A percentile compares a stretch with the other conserved stretches of the same genome.
These are phyloP conservation scores for Edaphochlamys debaryana DNA, from an alignment of 139 green algal species.

Conservation along the genomic window DNA sequence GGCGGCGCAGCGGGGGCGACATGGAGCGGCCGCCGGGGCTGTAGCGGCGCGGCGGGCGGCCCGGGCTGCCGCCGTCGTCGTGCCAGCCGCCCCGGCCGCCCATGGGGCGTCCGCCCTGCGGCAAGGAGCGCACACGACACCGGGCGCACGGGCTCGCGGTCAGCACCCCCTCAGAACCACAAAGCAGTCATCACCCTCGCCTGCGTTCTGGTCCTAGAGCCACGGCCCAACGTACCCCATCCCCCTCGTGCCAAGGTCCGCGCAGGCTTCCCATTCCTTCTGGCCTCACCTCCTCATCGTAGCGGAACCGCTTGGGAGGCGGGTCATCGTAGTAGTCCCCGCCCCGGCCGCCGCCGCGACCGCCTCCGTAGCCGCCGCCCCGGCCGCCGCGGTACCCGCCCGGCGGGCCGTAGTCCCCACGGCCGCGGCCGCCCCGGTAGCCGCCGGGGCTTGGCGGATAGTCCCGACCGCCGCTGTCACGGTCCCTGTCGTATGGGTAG, in stretches of 20 bases:
- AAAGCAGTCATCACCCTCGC: no score
- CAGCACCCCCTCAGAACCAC: no score
- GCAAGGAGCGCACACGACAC: no score
- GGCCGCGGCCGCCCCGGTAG: not conserved
- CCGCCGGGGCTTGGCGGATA: no score
- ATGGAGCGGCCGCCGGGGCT: constrained; percentile 11
- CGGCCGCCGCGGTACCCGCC: constrained; percentile 12
- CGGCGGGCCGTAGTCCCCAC: constrained; percentile 12
- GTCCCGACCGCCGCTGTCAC: not conserved
- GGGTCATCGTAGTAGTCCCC: constrained; percentile 3
- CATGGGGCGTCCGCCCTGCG: not conserved
- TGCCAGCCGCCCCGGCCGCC: no score
- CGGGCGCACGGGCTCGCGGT: no score
- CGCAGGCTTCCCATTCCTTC: no score
- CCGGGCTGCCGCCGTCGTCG: not conserved
- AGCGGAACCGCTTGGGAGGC: constrained; percentile 1
- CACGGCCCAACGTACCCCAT: no score
- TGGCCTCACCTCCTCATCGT: no score
- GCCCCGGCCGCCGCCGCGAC: not conserved
- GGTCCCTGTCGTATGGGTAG: not conserved
- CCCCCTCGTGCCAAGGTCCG: no score
- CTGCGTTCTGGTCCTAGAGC: no score
- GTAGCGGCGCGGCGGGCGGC: not conserved
- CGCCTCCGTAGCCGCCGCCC: not conserved
- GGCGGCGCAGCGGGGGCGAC: not conserved